Evolutionary conservation across 371 early-diverging fungal genomes (phyloP).

Genomic region (Apophysomyces trapeziformis): DNA sequence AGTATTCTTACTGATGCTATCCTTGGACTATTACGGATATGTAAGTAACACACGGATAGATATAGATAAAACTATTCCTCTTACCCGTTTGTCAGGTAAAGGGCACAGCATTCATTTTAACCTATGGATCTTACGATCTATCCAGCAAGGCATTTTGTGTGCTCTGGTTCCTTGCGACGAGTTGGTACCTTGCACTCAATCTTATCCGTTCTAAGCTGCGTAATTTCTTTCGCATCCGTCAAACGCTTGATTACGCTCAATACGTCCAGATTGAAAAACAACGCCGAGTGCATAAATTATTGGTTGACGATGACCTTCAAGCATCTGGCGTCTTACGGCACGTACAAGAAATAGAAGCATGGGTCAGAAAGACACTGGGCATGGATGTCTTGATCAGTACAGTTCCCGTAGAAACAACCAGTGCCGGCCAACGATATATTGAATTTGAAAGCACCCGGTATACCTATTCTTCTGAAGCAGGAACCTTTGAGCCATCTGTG

Average conservation of each 20-base stretch:
- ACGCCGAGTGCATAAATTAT: conserved; percentile 52
- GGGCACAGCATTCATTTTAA: conserved; percentile 22
- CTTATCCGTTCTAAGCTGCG: conserved; percentile 39
- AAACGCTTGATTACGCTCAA: conserved; percentile 38
- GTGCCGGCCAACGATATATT: conserved; percentile 54
- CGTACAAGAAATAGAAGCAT: conserved; percentile 2
- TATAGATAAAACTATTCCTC: too few relatives aligned
- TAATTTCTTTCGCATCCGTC: conserved; percentile 62
- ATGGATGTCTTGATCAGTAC: conserved; percentile 32
- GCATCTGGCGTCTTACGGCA: conserved; percentile 6
- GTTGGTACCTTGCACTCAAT: conserved; percentile 64
- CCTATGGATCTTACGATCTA: conserved; percentile 50
- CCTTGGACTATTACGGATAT: conserved; percentile 66
- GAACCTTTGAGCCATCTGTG: conserved; percentile 50
- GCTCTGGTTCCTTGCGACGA: conserved; percentile 65
- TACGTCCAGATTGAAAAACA: conserved; percentile 64
- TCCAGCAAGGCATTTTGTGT: conserved; percentile 65
- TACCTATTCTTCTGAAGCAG: conserved; percentile 36
- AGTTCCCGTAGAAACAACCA: conserved; percentile 40
- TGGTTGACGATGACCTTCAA: conserved; percentile 33
- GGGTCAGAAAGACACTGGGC: conserved; percentile 18
- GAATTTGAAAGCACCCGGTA: conserved; percentile 78
- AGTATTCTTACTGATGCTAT: conserved; percentile 55
- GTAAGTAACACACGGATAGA: conserved; percentile 14
- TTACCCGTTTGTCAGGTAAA: conserved; percentile 11